Evolutionary conservation across 306 rosid species (phyloP).

Genomic region (Begonia masoniana): DNA sequence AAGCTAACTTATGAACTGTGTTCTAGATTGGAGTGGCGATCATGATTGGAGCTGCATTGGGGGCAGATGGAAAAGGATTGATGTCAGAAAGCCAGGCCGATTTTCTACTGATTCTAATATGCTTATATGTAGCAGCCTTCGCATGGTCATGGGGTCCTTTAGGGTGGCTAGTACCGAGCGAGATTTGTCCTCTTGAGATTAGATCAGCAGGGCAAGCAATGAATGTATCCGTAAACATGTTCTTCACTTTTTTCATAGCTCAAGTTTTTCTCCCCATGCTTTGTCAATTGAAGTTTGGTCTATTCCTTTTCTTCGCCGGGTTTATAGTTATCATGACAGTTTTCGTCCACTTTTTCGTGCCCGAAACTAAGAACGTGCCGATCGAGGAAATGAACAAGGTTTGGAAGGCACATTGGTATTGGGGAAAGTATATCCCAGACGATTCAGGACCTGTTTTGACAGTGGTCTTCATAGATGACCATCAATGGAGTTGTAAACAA

Average conservation of each 20-base stretch:
- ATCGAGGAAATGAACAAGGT: conserved; percentile 35
- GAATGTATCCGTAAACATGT: conserved; percentile 34
- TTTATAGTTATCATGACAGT: conserved; percentile 27
- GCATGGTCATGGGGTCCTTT: conserved; percentile 54
- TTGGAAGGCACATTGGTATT: conserved; percentile 35
- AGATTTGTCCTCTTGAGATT: conserved; percentile 28
- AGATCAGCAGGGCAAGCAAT: conserved; percentile 37
- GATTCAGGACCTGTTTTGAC: neutral
- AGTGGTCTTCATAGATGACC: too few species aligned
- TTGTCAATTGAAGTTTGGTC: conserved; percentile 34
- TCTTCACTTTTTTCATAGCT: conserved; percentile 24
- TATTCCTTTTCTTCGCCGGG: conserved; percentile 30
- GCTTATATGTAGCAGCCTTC: conserved; percentile 32
- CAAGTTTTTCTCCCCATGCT: conserved; percentile 37
- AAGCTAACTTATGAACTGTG: too few species aligned
- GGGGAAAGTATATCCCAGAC: conserved; percentile 16
- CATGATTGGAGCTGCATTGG: conserved; percentile 19
- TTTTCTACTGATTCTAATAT: conserved; percentile 21
- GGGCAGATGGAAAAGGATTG: conserved; percentile 23
- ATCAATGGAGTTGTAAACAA: too few species aligned
- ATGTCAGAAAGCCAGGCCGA: conserved; percentile 13
- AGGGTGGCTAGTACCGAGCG: conserved; percentile 40
- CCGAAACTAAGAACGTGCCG: conserved; percentile 31
- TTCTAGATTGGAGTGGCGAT: conserved; percentile 14
- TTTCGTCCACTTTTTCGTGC: conserved; percentile 18